Evolutionary conservation across 257 asterid species (phyloP).

Genomic region (Nicotiana noctiflora): DNA sequence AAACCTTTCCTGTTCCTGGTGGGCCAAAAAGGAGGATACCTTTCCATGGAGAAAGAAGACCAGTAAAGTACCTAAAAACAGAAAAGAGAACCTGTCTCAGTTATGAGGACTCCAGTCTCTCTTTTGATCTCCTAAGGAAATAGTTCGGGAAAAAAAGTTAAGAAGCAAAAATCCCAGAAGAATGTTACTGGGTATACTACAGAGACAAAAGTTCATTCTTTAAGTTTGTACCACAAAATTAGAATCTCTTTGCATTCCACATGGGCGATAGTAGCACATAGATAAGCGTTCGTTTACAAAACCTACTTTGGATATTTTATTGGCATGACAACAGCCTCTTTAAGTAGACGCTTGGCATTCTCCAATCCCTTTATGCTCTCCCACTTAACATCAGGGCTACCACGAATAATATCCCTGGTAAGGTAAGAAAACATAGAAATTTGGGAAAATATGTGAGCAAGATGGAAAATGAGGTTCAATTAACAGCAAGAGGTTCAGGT

Average conservation of each 20-base stretch:
- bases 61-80: slow-evolving; percentile 73
- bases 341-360: slow-evolving; percentile 80
- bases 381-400: slow-evolving; percentile 92
- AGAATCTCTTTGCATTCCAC: neutral
- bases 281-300: slow-evolving; percentile 3
- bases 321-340: slow-evolving; percentile 98
- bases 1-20: slow-evolving; percentile 98
- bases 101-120: slow-evolving; percentile 1
- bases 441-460: slow-evolving; percentile 4
- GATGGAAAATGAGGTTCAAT: slow-evolving; percentile 9
- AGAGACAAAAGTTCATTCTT: neutral
- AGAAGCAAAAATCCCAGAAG: neutral
- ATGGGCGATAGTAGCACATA: neutral
- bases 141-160: neutral
- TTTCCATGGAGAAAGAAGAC: slow-evolving; percentile 95
- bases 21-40: slow-evolving; percentile 98
- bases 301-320: slow-evolving; percentile 88
- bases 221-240: neutral
- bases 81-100: slow-evolving; percentile 10
- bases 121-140: neutral
- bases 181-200: neutral
- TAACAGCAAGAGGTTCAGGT: slow-evolving; percentile 9
- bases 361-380: slow-evolving; percentile 82
- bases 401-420: slow-evolving; percentile 85
- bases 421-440: slow-evolving; percentile 6